Percentiles rank a stretch among this genome's conserved stretches.
Conservation (phyloP, 139 green algal species). For the Chlorella sorokiniana region DNA sequence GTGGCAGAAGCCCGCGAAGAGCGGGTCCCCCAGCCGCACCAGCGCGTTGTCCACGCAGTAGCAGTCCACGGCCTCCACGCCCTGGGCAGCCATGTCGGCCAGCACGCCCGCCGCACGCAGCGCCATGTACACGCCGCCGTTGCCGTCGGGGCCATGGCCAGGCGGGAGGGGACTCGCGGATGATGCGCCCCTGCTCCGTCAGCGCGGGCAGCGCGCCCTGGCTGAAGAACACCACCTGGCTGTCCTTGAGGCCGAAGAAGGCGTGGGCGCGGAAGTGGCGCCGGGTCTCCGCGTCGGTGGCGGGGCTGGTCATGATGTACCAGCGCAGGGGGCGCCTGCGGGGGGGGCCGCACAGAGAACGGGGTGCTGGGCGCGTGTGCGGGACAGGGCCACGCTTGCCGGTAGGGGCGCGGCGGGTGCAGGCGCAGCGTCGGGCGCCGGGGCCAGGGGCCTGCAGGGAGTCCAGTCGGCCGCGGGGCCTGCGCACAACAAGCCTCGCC, state of each 20-base stretch:
- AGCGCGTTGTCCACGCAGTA: slow-evolving; percentile 92
- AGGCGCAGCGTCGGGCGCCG: too few species aligned
- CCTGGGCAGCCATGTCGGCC: slow-evolving; percentile 66
- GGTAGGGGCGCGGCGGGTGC: too few species aligned
- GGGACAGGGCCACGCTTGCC: too few species aligned
- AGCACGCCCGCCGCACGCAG: slow-evolving; percentile 63
- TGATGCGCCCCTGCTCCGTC: slow-evolving; percentile 81
- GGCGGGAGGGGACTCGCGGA: slow-evolving; percentile 62
- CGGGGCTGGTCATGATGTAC: slow-evolving; percentile 94
- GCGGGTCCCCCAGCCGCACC: slow-evolving; percentile 76
- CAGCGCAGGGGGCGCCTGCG: slow-evolving; percentile 52
- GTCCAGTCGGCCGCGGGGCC: too few species aligned
- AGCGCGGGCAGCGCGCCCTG: slow-evolving; percentile 87
- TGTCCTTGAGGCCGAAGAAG: slow-evolving; percentile 78
- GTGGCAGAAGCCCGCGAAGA: slow-evolving; percentile 82
- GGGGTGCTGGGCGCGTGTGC: not conserved
- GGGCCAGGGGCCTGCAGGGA: too few species aligned
- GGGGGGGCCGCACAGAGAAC: not conserved
- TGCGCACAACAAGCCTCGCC: too few species aligned
- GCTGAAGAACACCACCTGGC: slow-evolving; percentile 29
- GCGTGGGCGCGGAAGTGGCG: slow-evolving; percentile 69
- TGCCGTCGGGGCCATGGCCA: slow-evolving; percentile 93
- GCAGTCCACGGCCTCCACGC: slow-evolving; percentile 85
- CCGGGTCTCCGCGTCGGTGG: slow-evolving; percentile 82
- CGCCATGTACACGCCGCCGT: slow-evolving; percentile 93